A percentile compares a stretch with the other conserved stretches of the same genome.
Evolutionary conservation across 768 basidiomycete genomes (phyloP).

Genomic region (Pisolithus marmoratus): DNA sequence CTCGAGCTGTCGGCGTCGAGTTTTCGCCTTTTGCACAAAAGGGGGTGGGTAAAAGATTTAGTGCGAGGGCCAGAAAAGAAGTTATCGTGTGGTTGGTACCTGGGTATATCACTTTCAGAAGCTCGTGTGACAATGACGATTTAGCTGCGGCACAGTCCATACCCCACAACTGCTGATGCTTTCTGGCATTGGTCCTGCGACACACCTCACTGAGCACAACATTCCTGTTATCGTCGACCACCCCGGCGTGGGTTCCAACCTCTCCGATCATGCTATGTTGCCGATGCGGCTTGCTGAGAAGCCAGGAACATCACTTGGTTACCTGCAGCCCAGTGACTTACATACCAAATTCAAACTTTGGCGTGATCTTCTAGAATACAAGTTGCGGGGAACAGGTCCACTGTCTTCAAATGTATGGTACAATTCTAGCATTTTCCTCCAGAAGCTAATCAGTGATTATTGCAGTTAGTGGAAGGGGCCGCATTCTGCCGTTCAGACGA

Average conservation of each 20-base stretch:
- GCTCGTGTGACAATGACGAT: background rate
- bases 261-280: constrained; percentile 64
- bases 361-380: constrained; percentile 36
- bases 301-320: constrained; percentile 36
- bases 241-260: constrained; percentile 68
- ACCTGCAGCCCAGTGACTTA: constrained; percentile 24
- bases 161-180: constrained; percentile 66
- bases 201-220: constrained; percentile 43
- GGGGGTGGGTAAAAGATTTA: constrained; percentile 33
- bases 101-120: background rate
- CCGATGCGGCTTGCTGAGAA: constrained; percentile 50
- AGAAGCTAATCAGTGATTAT: background rate
- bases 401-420: constrained; percentile 47
- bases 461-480: constrained; percentile 24
- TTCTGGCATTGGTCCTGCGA: constrained; percentile 70
- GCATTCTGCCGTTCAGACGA: constrained; percentile 31
- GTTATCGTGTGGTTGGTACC: constrained; percentile 53
- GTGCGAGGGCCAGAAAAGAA: constrained; percentile 48
- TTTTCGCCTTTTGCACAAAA: constrained; percentile 35
- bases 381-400: constrained; percentile 41
- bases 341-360: constrained; percentile 21
- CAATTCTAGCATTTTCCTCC: background rate
- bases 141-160: constrained; percentile 57
- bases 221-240: constrained; percentile 59
- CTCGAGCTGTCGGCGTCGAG: constrained; percentile 57